Conservation (phyloP, 805 yeast genomes). For the Candida yuanshanica region DNA sequence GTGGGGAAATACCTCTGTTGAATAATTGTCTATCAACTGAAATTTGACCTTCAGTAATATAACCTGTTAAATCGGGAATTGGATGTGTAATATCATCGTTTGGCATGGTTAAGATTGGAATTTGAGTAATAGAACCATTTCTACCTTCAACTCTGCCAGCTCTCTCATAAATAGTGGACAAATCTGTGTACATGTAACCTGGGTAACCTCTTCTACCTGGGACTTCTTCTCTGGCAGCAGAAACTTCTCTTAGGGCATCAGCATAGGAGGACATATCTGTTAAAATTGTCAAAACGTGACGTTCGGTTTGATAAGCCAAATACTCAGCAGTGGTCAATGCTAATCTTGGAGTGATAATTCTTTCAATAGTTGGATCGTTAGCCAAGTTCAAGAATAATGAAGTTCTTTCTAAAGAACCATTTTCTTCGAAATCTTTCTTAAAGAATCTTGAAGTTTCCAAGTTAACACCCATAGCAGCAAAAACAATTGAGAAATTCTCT, state of each 20-base stretch:
- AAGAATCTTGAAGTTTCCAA: constrained; percentile 97
- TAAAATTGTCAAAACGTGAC: constrained; percentile 95
- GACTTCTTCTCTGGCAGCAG: constrained; percentile 99
- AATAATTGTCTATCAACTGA: constrained; percentile 93
- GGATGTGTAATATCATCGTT: constrained; percentile 99
- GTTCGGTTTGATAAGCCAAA: constrained; percentile 97
- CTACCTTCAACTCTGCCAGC: constrained; percentile 99
- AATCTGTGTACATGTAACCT: constrained; percentile 99
- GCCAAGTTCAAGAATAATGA: constrained; percentile 95
- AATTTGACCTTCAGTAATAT: constrained; percentile 98
- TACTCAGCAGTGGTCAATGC: constrained; percentile 98
- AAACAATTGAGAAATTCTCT: constrained; percentile 97
- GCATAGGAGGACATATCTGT: constrained; percentile 99
- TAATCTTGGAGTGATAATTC: constrained; percentile 98
- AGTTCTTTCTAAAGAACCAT: constrained; percentile 97
- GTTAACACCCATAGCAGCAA: constrained; percentile 99
- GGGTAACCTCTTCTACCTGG: constrained; percentile 99
- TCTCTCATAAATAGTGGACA: constrained; percentile 97
- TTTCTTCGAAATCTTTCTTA: constrained; percentile 99
- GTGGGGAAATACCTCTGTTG: constrained; percentile 98
- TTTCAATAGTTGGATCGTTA: constrained; percentile 98
- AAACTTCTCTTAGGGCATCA: constrained; percentile 98
- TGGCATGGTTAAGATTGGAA: constrained; percentile 99
- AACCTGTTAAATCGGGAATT: constrained; percentile 99
- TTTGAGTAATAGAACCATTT: constrained; percentile 98